Base-by-base conservation (phyloP, 495 filamentous ascomycete species). In the Haplographium delicatum region DNA sequence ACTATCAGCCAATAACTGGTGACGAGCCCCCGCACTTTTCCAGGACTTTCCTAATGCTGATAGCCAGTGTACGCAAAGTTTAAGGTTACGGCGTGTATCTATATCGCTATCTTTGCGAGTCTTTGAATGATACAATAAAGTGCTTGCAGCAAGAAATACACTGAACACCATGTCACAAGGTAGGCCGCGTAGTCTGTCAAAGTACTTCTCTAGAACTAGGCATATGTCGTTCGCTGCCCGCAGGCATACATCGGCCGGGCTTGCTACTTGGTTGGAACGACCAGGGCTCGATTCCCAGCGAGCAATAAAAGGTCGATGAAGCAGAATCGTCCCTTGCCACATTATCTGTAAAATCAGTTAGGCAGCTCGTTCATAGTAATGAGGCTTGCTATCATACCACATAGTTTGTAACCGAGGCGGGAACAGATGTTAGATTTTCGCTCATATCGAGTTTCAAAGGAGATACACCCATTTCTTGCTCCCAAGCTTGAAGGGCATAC, bases 91-190 rank as follows among this genome's bases (percentile, higher is more conserved):
- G 9, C 31, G 40, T 15, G 43, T 48, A n/a, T 57, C 50, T 11
- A 13, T 30, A 24, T 37, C 47, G 6, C 44, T 37, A 4, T 16
- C 30, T 5, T 44, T 30, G 3, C 25, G 22, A 19, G 44, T 30
- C 10, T 57, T 50, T 7, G 38, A 47, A n/a, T 51, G 40, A 34
- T 57, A 44, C 19, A 57, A 35, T 6, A 61, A 35, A 30, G 47
- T 61, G 27, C 54, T 61, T 26, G 54, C 58, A 6, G 58, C 47
- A 5, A 43, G 50, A 39, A 61, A 61, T 4, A 61, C 44, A 15
- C 50, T 47, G 34, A 57, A 61, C 1, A 61, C 43, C 42, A 61
- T 52, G 23, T 61, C 58, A 35, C 58, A 61, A 19, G 58, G 54
- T 23, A 53, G 31, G 8, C 46, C 41, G 1, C 42, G 26, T 5